Evolutionary conservation across 331 rosid genomes (phyloP).

Genomic region (Acacia concinna): DNA sequence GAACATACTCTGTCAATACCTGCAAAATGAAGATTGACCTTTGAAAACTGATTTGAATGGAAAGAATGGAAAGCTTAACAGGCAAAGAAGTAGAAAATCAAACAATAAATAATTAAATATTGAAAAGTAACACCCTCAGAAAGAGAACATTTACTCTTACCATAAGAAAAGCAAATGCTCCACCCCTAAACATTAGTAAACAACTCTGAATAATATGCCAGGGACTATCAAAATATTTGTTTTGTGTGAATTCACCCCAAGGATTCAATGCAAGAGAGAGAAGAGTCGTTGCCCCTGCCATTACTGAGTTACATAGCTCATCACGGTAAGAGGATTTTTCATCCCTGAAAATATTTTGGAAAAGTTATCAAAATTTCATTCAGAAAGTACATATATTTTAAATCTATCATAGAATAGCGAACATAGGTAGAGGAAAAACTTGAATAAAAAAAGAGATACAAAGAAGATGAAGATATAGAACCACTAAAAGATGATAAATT

Average conservation of each 20-base stretch:
- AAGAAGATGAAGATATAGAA: too few relatives aligned
- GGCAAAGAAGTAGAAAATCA: constrained; percentile 17
- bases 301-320: constrained; percentile 92
- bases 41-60: constrained; percentile 10
- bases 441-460: too few relatives aligned
- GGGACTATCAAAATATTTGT: constrained; percentile 69
- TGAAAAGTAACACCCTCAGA: neutral
- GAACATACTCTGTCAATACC: constrained; percentile 91
- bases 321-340: constrained; percentile 89
- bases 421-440: too few relatives aligned
- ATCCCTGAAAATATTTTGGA: constrained; percentile 61
- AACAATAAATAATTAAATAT: neutral
- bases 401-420: too few relatives aligned
- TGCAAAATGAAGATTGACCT: constrained; percentile 40
- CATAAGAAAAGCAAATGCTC: constrained; percentile 91
- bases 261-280: constrained; percentile 87
- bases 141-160: constrained; percentile 46
- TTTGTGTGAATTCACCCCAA: constrained; percentile 70
- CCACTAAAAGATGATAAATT: too few relatives aligned
- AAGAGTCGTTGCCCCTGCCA: constrained; percentile 75
- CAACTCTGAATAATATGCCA: constrained; percentile 75
- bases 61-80: neutral
- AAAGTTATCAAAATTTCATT: constrained; percentile 11
- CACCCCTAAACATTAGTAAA: constrained; percentile 90
- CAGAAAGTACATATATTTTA: too few relatives aligned